These are phyloP conservation scores for Moniliella sp. DNA, from an alignment of 1,284 basidiomycete genomes.

Conservation along the genomic window DNA sequence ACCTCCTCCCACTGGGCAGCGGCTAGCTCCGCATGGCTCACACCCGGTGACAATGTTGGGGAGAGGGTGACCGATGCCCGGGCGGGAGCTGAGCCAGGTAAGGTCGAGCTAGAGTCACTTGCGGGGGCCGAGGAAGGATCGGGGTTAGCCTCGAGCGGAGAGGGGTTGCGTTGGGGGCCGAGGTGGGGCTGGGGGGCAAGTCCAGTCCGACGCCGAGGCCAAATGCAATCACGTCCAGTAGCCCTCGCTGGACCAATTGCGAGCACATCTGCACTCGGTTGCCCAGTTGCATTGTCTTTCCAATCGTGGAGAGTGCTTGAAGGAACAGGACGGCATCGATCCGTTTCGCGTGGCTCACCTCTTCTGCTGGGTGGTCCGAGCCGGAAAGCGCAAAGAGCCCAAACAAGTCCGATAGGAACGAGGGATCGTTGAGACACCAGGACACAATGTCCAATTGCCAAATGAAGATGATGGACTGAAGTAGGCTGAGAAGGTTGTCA, in stretches of 20 bases:
- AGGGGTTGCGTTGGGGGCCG: no score
- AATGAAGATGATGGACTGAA: conserved; percentile 92
- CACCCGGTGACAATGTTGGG: no score
- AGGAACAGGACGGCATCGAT: conserved; percentile 44
- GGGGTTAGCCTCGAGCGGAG: no score
- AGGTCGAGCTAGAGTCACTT: no score
- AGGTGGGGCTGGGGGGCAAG: no score
- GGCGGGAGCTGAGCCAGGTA: no score
- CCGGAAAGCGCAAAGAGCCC: conserved; percentile 44
- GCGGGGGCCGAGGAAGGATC: no score
- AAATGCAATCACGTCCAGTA: conserved; percentile 69
- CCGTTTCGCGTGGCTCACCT: no score
- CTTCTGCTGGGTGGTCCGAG: conserved; percentile 4
- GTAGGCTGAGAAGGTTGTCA: conserved; percentile 84
- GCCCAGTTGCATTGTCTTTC: conserved; percentile 79
- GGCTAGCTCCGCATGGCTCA: no score
- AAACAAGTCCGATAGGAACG: conserved; percentile 58
- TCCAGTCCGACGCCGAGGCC: conserved; percentile 39
- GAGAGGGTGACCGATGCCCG: no score
- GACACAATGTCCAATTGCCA: conserved; percentile 94
- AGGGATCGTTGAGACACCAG: conserved; percentile 57
- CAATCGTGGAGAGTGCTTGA: conserved; percentile 81
- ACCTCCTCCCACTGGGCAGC: no score
- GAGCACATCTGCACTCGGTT: conserved; percentile 68
- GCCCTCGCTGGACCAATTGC: conserved; percentile 62